Evolutionary conservation across 2,329 filamentous ascomycete genomes (phyloP).

Genomic region (Tolypocladium pustulatum): DNA sequence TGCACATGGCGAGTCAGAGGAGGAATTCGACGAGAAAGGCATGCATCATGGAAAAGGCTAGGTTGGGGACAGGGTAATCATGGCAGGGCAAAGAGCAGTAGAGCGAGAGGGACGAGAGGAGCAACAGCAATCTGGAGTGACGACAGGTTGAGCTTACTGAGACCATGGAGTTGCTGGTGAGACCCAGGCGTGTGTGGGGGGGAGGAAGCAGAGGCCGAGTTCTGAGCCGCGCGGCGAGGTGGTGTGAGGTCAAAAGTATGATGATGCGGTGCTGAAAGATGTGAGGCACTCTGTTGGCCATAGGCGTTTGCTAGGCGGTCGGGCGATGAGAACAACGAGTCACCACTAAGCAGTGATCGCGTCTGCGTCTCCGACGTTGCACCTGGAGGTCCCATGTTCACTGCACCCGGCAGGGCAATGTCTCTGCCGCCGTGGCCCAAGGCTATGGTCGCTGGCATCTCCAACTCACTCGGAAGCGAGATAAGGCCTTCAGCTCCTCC

Average conservation of each 20-base stretch:
- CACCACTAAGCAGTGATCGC: constrained; percentile 7
- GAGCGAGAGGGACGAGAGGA: not conserved
- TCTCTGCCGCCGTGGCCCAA: not conserved
- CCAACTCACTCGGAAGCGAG: not conserved
- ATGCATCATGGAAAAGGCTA: not conserved
- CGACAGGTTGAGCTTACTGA: not conserved
- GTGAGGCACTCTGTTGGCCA: constrained; percentile 8
- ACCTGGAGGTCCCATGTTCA: constrained; percentile 5
- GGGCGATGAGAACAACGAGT: constrained; percentile 6
- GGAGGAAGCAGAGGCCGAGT: not conserved
- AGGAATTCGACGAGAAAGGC: not conserved
- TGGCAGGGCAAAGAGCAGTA: not conserved
- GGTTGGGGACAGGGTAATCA: not conserved
- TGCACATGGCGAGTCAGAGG: not conserved
- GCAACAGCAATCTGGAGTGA: not conserved
- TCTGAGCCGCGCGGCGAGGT: constrained; percentile 2
- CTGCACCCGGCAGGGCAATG: not conserved
- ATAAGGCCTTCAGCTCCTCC: not conserved
- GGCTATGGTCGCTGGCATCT: not conserved
- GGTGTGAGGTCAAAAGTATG: constrained; percentile 2
- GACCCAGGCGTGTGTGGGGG: not conserved
- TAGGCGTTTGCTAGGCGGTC: constrained; percentile 10
- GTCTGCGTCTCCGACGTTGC: constrained; percentile 10
- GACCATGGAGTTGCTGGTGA: not conserved
- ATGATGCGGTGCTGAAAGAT: constrained; percentile 7